These are phyloP conservation scores for Umbelopsis vinacea DNA, from an alignment of 192 early-diverging fungal genomes.

Conservation along the genomic window DNA sequence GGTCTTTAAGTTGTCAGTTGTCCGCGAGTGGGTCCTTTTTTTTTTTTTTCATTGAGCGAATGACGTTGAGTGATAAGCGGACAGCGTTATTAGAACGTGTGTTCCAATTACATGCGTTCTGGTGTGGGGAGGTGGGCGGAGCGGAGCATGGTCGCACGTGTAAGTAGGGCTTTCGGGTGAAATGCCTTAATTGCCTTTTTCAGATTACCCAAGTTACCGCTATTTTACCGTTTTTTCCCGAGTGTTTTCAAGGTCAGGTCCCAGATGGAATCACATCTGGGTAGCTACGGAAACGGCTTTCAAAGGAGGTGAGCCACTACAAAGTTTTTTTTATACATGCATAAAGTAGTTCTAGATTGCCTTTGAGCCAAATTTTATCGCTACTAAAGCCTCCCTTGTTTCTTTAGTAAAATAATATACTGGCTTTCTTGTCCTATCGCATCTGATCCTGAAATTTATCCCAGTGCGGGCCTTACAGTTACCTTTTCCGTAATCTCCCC, in stretches of 20 bases:
- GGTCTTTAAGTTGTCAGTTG: too few species aligned
- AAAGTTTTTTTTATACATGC: neutral
- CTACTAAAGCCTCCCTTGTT: neutral
- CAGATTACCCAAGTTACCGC: neutral
- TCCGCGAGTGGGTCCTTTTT: too few species aligned
- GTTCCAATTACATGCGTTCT: too few species aligned
- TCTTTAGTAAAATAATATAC: neutral
- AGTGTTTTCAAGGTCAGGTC: neutral
- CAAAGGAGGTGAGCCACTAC: neutral
- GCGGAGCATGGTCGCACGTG: neutral
- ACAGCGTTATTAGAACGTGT: too few species aligned
- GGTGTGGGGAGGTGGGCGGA: too few species aligned
- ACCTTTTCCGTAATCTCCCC: neutral
- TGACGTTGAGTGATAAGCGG: too few species aligned
- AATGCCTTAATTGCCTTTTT: neutral
- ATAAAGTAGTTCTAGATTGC: neutral
- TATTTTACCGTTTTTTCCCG: conserved; percentile 15
- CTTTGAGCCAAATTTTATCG: neutral
- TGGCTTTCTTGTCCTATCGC: neutral
- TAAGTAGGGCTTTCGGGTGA: neutral
- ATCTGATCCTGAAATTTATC: neutral
- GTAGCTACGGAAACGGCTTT: neutral
- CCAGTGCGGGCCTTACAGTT: neutral
- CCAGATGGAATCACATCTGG: neutral
- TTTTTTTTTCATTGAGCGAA: too few species aligned